Evolutionary conservation across 2,329 filamentous ascomycete species (phyloP).

Genomic region (Plectosphaerella plurivora): DNA sequence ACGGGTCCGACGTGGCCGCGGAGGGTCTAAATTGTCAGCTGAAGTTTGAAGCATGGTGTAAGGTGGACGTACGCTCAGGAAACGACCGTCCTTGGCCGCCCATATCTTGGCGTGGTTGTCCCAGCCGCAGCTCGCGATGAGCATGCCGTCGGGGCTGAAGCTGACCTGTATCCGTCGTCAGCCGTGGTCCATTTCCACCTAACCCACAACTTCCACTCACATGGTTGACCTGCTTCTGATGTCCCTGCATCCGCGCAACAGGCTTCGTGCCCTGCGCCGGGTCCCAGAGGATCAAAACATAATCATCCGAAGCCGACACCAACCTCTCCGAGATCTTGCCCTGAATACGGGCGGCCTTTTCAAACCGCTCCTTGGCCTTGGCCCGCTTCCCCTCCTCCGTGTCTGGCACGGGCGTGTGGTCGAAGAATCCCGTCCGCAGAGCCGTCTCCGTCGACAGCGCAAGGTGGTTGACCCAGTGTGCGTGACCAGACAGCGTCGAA

Average conservation of each 20-base stretch:
- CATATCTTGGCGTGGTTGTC: slow-evolving; percentile 95
- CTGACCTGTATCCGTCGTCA: slow-evolving; percentile 40
- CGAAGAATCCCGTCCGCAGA: slow-evolving; percentile 78
- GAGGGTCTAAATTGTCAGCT: slow-evolving; percentile 59
- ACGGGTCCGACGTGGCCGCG: slow-evolving; percentile 86
- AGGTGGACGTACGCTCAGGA: slow-evolving; percentile 20
- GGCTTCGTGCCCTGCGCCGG: slow-evolving; percentile 75
- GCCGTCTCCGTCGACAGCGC: slow-evolving; percentile 91
- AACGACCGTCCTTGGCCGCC: slow-evolving; percentile 59
- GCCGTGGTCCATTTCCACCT: too few species aligned
- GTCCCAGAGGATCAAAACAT: slow-evolving; percentile 95
- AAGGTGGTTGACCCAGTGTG: slow-evolving; percentile 94
- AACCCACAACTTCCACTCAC: slow-evolving; percentile 23
- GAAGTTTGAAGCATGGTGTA: slow-evolving; percentile 58
- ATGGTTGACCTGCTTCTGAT: slow-evolving; percentile 96
- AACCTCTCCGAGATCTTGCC: slow-evolving; percentile 77
- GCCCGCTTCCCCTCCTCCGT: slow-evolving; percentile 65
- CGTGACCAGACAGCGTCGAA: slow-evolving; percentile 76
- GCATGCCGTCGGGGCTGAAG: slow-evolving; percentile 83
- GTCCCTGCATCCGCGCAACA: slow-evolving; percentile 81
- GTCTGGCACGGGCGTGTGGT: slow-evolving; percentile 68
- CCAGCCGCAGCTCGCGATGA: slow-evolving; percentile 85
- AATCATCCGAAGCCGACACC: slow-evolving; percentile 90
- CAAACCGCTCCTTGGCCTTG: slow-evolving; percentile 78
- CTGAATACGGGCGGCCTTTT: slow-evolving; percentile 74